Evolutionary conservation across 2,329 filamentous ascomycete species (phyloP), one percentile per base, ranked within the genome.

Genomic region (Claviceps arundinis): DNA sequence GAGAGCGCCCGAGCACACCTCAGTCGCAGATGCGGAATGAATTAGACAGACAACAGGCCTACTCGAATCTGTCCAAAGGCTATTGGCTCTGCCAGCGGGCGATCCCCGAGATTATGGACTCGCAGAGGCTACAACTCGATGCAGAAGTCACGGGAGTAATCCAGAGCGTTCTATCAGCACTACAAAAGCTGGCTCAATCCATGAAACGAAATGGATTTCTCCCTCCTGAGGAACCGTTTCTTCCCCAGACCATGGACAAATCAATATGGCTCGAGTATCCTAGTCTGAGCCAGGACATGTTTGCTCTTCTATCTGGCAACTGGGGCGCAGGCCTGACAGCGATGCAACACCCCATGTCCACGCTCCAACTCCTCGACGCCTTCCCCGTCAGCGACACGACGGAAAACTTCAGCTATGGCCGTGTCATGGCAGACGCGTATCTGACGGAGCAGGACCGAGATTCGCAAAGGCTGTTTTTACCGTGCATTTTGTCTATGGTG

Each of bases 151-250:
- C 75, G 17, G 73, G 75, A 16, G 72, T 77, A 17, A 72, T 81
- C 52, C 73, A 82, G 52, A 70, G 70, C 2, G 70, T 89, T 8
- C 61, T 78, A 34, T 79, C 80, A 40, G 82, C 82, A 60, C 68
- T 95, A 56, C 82, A 80, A 54, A 87, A 90, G 55, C 68, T 95
- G 41, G 73, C 86, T 4, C 77, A 85, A 59, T 94, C 88, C 1
- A 94, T 95, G 85, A 84, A 86, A 65, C 76, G 87, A 50, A 94
- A 94, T 61, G 81, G 83, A 22, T 82, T 93, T 53, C 73, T 95
- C 59, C 84, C 88, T 0, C 78, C 84, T 0, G 77, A 84, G 51
- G 79, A 84, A 47, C 72, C 80, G 0, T 77, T 83, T 44, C 73
- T 90, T n/a, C 84, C 85, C 1, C 85, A 89, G 60, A 81, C 82